Percentiles rank a stretch among this genome's conserved stretches.
Evolutionary conservation across 176 grass and related monocot genomes (phyloP).

Genomic region (Coix lacrymajobi): DNA sequence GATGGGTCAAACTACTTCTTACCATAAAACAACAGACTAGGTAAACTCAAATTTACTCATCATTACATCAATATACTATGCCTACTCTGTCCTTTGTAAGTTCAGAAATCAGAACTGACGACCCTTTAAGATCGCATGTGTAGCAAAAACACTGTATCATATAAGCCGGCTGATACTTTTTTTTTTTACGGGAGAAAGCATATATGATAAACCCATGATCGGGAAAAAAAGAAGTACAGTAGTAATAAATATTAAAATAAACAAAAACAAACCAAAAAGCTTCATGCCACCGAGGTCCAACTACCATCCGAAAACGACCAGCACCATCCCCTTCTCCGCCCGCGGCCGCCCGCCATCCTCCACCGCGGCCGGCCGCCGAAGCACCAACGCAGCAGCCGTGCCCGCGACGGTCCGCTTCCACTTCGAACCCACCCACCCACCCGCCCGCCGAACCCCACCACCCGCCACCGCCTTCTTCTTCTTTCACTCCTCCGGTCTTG

Average conservation of each 20-base stretch:
- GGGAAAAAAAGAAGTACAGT: no score
- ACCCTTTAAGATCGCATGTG: neutral
- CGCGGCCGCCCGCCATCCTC: slow-evolving; percentile 1
- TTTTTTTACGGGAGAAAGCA: no score
- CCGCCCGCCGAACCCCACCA: neutral
- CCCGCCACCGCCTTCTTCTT: neutral
- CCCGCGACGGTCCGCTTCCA: slow-evolving; percentile 27
- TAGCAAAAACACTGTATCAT: no score
- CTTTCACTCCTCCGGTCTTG: neutral
- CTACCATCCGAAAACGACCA: slow-evolving; percentile 13
- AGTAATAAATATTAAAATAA: neutral
- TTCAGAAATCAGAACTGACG: neutral
- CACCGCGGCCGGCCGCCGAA: slow-evolving; percentile 2
- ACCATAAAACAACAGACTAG: neutral
- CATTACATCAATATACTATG: no score
- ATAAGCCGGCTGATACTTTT: no score
- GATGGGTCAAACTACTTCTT: neutral
- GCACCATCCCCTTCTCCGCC: neutral
- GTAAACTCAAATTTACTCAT: no score
- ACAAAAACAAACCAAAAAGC: neutral
- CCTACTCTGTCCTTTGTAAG: no score
- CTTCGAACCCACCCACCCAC: neutral
- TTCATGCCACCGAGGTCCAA: neutral
- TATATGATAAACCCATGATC: neutral
- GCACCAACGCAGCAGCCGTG: neutral